Base-by-base conservation (phyloP, 1,284 basidiomycete species). In the Agaricales sp. region DNA sequence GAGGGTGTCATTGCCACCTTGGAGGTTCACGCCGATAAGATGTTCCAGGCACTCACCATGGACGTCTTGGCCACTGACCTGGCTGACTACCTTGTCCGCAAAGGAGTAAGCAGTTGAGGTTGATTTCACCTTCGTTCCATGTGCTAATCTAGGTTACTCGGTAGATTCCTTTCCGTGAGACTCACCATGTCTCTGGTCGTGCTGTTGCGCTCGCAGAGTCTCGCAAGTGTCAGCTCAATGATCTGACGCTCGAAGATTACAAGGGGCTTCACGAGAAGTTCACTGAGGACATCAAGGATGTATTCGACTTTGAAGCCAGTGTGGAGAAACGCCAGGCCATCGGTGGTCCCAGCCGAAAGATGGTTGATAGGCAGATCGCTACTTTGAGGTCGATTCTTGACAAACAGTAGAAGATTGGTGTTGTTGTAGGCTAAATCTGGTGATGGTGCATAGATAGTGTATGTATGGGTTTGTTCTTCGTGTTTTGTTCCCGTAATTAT, bases 31-130 rank as follows among this genome's bases (percentile, higher is more conserved):
- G 78, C 79, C 0, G 80, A 91, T 26, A 94, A 86, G 71, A 98
- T 98, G 95, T 75, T 75, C 45, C 74, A 78, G 49, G 92, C 92
- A 1, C 67, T 98, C 58, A 97, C 95, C 6, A 92, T 92, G 79
- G 95, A 99, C 66, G 91, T 98, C 58, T 82, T 99, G 43, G 95
- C 95, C 3, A 99, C 95, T 12, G 95, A 99, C 62, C 70, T 99
- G 35, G 96, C 95, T 6, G 95, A 99, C 64, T 98, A 99, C 67
- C 85, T 98, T 43, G 95, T 98, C 53, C 87, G 93, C 59, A 97
- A 97, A 76, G 95, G 95, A 55, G 92, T 94, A 65, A 60, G 87
- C 73, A 22, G n/a, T n/a, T n/a, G n/a, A n/a, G n/a, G n/a, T n/a
- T n/a, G 50, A 46, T 41, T 51, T 26, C 47, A 23, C 14, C 43